These are phyloP conservation scores for Phytophthora tentaculata DNA, from an alignment of 352 stramenopile genomes.

Conservation along the genomic window DNA sequence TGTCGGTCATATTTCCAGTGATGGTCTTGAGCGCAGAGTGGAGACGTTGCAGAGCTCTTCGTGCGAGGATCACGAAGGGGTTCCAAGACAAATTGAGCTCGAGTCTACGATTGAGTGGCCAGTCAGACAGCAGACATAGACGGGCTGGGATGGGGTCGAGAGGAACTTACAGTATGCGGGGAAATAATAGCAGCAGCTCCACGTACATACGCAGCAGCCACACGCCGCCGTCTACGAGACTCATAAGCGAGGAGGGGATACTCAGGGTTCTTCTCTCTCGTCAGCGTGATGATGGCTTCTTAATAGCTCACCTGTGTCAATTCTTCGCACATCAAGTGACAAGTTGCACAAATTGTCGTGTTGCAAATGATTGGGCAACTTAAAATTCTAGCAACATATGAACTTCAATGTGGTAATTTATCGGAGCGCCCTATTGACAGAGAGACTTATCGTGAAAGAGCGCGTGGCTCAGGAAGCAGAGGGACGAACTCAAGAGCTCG, in stretches of 20 bases:
- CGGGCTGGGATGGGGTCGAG: conserved; percentile 5
- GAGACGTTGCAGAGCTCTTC: conserved; percentile 41
- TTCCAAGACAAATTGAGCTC: conserved; percentile 76
- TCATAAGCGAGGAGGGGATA: conserved; percentile 12
- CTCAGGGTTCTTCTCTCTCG: background rate
- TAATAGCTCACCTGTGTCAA: background rate
- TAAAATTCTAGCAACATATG: background rate
- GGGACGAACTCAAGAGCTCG: background rate
- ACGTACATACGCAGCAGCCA: conserved; percentile 71
- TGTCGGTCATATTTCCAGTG: conserved; percentile 13
- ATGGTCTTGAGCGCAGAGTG: conserved; percentile 33
- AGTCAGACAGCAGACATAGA: conserved; percentile 38
- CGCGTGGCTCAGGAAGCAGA: background rate
- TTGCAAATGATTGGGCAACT: background rate
- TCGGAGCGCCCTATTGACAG: no score
- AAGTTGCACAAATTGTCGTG: background rate
- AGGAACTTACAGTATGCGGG: conserved; percentile 62
- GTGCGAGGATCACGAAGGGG: conserved; percentile 60
- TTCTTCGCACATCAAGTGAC: background rate
- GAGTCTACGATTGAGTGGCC: conserved; percentile 40
- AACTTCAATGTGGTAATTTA: background rate
- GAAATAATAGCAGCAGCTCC: conserved; percentile 67
- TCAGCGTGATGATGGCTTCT: background rate
- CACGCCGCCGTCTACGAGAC: conserved; percentile 39
- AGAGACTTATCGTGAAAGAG: no score